A percentile compares a stretch with the other conserved stretches of the same genome.
Evolutionary conservation across 2,329 filamentous ascomycete species (phyloP).

Genomic region (Thelonectria discophora): DNA sequence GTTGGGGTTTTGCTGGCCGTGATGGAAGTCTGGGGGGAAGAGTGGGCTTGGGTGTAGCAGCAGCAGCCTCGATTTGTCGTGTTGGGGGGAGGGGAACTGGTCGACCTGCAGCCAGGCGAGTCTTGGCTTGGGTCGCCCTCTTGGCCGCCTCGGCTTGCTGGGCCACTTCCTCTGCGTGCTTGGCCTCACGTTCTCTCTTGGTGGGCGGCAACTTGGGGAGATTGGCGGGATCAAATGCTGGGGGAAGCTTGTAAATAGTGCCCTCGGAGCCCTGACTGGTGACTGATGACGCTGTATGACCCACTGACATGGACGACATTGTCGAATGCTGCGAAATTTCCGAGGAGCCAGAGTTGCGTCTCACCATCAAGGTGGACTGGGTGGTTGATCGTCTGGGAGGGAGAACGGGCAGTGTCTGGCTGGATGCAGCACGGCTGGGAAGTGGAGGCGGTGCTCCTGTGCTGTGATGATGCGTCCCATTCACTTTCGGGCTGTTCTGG

Average conservation of each 20-base stretch:
- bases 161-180: slow-evolving; percentile 44
- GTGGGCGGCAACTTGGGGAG: slow-evolving; percentile 67
- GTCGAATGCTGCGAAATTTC: slow-evolving; percentile 64
- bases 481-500: slow-evolving; percentile 25
- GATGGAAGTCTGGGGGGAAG: slow-evolving; percentile 62
- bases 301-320: slow-evolving; percentile 62
- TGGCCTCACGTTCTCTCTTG: slow-evolving; percentile 61
- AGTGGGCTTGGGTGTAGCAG: slow-evolving; percentile 47
- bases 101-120: slow-evolving; percentile 25
- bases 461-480: slow-evolving; percentile 22
- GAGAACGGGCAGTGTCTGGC: slow-evolving; percentile 55
- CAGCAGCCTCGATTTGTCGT: slow-evolving; percentile 31
- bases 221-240: slow-evolving; percentile 63
- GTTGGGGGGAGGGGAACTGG: slow-evolving; percentile 24
- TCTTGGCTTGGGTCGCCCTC: slow-evolving; percentile 36
- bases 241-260: slow-evolving; percentile 61
- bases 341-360: slow-evolving; percentile 67
- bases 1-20: slow-evolving; percentile 50
- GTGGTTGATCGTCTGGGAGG: slow-evolving; percentile 60
- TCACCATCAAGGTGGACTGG: slow-evolving; percentile 51
- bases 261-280: slow-evolving; percentile 58
- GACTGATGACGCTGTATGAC: slow-evolving; percentile 55
- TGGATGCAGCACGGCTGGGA: slow-evolving; percentile 45
- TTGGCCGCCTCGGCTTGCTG: slow-evolving; percentile 31
- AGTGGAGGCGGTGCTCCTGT: slow-evolving; percentile 47